Evolutionary conservation across 202 grass and related monocot genomes (phyloP).

Genomic region (Cymbopogon flexuosus): DNA sequence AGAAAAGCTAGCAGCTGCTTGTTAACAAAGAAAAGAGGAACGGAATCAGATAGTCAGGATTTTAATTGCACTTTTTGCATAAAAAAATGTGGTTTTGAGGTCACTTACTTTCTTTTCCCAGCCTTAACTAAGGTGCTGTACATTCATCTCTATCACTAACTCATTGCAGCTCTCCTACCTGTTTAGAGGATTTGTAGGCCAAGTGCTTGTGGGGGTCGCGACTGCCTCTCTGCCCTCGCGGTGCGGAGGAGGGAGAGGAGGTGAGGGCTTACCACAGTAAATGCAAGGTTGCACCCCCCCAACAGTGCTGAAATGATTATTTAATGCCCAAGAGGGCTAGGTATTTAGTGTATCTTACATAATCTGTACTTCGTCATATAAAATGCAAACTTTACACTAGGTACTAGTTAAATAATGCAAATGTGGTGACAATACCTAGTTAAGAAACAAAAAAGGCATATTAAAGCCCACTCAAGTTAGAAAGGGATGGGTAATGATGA

Average conservation of each 20-base stretch:
- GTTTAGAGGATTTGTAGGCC: not conserved
- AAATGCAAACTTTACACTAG: not conserved
- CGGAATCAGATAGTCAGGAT: not conserved
- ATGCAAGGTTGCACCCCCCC: too few species aligned
- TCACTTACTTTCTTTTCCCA: not conserved
- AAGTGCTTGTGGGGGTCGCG: not conserved
- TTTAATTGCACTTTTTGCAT: not conserved
- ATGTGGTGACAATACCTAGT: not conserved
- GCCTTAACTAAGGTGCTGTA: not conserved
- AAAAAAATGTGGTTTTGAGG: not conserved
- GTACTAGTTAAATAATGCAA: not conserved
- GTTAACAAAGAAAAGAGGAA: not conserved
- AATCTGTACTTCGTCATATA: not conserved
- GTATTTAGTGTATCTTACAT: not conserved
- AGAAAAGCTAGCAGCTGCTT: not conserved
- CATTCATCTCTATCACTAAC: not conserved
- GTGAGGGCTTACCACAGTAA: too few species aligned
- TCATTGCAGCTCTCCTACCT: not conserved
- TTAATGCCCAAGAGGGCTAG: not conserved
- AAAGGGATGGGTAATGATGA: constrained; percentile 23
- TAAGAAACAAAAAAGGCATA: not conserved
- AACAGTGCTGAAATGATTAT: not conserved
- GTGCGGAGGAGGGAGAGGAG: too few species aligned
- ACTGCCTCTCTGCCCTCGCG: too few species aligned
- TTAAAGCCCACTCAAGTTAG: not conserved